phyloP scores from a whole-genome alignment of 2,329 filamentous ascomycete species.

The Fusarium sp. region DNA sequence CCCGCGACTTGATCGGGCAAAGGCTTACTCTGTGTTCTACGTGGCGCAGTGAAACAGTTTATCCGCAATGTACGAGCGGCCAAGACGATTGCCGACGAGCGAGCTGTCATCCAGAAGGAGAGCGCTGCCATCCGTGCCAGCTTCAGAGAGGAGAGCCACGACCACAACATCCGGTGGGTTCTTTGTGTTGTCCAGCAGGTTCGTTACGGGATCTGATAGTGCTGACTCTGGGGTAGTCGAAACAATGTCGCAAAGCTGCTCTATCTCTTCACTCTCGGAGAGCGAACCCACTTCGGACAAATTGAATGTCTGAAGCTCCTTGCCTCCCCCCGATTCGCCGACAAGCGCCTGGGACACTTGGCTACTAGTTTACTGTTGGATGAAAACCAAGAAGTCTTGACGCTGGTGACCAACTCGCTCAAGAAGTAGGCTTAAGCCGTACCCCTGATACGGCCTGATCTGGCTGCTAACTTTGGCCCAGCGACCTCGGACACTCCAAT shows the following conservation, averaged over 20 bases:
- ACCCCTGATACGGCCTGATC: not conserved
- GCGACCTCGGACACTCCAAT: slow-evolving; percentile 96
- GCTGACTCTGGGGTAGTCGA: slow-evolving; percentile 70
- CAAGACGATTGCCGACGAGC: slow-evolving; percentile 98
- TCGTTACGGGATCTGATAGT: not conserved
- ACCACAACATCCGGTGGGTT: slow-evolving; percentile 88
- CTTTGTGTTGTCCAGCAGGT: not conserved
- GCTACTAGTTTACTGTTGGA: slow-evolving; percentile 96
- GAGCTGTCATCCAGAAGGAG: slow-evolving; percentile 98
- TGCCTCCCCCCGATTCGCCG: slow-evolving; percentile 95
- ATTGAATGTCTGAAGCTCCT: slow-evolving; percentile 99
- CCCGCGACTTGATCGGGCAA: slow-evolving; percentile 14
- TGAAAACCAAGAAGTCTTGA: slow-evolving; percentile 98
- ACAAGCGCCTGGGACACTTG: slow-evolving; percentile 95
- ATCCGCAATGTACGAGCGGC: slow-evolving; percentile 98
- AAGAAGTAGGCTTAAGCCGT: slow-evolving; percentile 80
- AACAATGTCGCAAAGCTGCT: slow-evolving; percentile 99
- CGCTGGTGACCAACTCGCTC: slow-evolving; percentile 95
- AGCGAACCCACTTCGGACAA: slow-evolving; percentile 98
- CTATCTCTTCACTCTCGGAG: slow-evolving; percentile 97
- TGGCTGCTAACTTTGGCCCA: slow-evolving; percentile 56
- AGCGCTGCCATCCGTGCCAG: slow-evolving; percentile 97
- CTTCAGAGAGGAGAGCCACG: slow-evolving; percentile 96
- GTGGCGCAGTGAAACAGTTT: slow-evolving; percentile 91
- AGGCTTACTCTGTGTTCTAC: slow-evolving; percentile 31